phyloP scores from a whole-genome alignment of 106 monocot species.

The Acorus calamus region DNA sequence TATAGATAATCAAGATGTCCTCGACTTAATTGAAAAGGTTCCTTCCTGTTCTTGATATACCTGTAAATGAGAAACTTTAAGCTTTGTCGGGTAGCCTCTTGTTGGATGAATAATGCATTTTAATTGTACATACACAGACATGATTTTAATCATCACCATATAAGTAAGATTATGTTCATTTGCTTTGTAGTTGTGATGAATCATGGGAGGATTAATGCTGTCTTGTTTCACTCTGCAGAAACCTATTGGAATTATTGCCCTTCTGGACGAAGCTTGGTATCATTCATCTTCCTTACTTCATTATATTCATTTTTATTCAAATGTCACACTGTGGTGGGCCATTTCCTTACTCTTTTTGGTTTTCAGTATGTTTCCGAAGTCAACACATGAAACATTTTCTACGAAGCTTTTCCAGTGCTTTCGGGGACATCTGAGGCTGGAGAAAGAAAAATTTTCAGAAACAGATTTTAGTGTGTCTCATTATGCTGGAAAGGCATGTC shows the following conservation, averaged over 20 bases:
- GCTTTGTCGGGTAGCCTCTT: too few species aligned
- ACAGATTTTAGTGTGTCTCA: conserved; percentile 77
- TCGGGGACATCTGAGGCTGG: conserved; percentile 46
- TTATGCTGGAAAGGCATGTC: conserved; percentile 92
- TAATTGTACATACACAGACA: too few species aligned
- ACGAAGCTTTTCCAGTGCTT: conserved; percentile 80
- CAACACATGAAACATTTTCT: conserved; percentile 73
- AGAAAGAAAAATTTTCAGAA: conserved; percentile 69
- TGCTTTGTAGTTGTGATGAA: too few species aligned
- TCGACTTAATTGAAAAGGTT: conserved; percentile 95
- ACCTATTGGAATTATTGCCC: conserved; percentile 17
- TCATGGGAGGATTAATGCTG: background rate
- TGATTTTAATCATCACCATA: conserved; percentile 7
- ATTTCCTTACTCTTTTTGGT: conserved; percentile 1
- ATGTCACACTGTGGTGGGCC: background rate
- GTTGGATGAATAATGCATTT: too few species aligned
- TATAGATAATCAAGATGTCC: conserved; percentile 85
- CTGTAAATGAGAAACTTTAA: too few species aligned
- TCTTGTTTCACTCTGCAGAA: conserved; percentile 13
- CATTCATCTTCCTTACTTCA: conserved; percentile 2
- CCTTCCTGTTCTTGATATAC: conserved; percentile 2
- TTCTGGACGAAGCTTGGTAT: conserved; percentile 92
- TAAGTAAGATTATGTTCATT: too few species aligned
- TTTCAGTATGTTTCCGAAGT: conserved; percentile 86
- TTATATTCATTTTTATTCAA: background rate